Base-by-base conservation (phyloP, 805 yeast species). In the Metschnikowia lachancei region DNA sequence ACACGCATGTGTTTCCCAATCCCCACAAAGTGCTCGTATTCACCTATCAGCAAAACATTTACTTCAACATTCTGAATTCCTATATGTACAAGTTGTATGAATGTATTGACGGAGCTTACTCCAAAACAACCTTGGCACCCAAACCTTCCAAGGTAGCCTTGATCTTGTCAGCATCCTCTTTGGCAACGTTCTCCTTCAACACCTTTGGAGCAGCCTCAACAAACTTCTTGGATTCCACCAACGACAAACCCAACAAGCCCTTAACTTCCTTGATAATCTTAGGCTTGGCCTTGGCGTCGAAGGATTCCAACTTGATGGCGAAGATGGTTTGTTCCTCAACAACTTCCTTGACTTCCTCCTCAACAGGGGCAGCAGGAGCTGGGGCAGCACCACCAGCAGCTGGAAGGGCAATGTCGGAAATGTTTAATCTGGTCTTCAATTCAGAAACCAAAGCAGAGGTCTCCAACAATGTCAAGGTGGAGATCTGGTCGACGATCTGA, bases 181-280 rank as follows among this genome's bases (percentile, higher is more conserved):
- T 94, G 52, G 95, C 85, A 51, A 94, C 90, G 60, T 90, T 89
- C 61, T 94, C 99, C 76, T 94, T 94, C 69, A 94, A 77, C 38
- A 87, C 76, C 78, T 94, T 94, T 59, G 99, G 99, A 52, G 99
- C 98, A 61, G 89, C 73, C 76, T 94, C 99, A 48, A 94, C 99
- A 57, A 94, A 87, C 75, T 94, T 94, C 83, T 94, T 94, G 52
- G 97, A 87, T 67, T 94, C 98, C 51, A 94, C 99, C 59, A 94
- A 78, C 6, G 96, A 88, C 60, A 94, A 77, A 13, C 97, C 97
- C 62, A 94, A 78, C 63, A 92, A 75, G 51, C 85, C 78, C 77
- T 94, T 94, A 59, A 94, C 95, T 74, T 94, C 99, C 77, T 94
- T 94, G 67, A 94, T 94, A 68, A 94, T 82, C 85, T 94, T 94